Evolutionary conservation across 176 grass and related monocot genomes (phyloP).

Genomic region (Elymus sibiricus): DNA sequence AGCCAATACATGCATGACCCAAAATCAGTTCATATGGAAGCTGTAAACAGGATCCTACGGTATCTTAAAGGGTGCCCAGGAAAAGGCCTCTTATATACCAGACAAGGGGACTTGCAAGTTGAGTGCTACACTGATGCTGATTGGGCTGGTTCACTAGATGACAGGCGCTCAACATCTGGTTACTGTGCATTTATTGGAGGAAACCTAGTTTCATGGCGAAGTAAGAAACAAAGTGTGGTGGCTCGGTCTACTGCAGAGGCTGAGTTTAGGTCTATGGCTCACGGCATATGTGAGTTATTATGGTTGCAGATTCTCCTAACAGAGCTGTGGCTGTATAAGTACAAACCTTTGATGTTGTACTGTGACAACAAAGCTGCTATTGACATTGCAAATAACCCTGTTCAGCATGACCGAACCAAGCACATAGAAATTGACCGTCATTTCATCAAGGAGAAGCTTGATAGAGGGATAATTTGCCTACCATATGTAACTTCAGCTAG

Average conservation of each 20-base stretch:
- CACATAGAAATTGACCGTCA: too few relatives aligned
- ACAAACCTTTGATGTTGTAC: neutral
- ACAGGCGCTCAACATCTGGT: neutral
- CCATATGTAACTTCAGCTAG: too few relatives aligned
- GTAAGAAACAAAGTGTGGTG: neutral
- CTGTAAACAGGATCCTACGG: neutral
- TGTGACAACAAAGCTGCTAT: neutral
- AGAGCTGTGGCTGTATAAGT: neutral
- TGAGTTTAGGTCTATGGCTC: neutral
- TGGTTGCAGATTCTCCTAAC: neutral
- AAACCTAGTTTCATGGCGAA: neutral
- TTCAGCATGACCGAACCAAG: neutral
- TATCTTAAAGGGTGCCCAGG: neutral
- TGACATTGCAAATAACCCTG: neutral
- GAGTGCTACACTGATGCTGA: neutral
- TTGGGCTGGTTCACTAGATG: neutral
- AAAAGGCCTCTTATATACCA: neutral
- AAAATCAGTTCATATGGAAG: neutral
- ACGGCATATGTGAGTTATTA: neutral
- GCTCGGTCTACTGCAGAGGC: neutral
- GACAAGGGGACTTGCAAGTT: neutral
- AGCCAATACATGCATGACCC: neutral
- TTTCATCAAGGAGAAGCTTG: too few relatives aligned
- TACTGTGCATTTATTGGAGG: neutral
- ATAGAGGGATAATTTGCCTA: too few relatives aligned